Percentiles rank a stretch among this genome's conserved stretches.
Conservation (phyloP, 169 alveolate genomes). For the Babesia gibsoni region DNA sequence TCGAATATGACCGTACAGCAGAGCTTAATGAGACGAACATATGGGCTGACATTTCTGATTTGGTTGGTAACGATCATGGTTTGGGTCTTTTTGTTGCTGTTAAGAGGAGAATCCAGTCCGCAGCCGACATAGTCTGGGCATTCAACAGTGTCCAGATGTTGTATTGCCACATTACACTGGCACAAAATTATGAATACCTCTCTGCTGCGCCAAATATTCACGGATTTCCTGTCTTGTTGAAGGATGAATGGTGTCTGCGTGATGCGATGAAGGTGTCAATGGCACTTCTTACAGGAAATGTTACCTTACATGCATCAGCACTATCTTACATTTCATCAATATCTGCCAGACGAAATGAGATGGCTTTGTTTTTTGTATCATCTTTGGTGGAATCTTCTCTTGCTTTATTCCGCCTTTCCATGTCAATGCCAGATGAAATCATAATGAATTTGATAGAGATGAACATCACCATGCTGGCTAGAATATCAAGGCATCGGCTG, state of each 20-base stretch:
- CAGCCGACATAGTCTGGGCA: slow-evolving; percentile 16
- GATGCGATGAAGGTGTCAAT: slow-evolving; percentile 19
- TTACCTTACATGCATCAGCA: slow-evolving; percentile 9
- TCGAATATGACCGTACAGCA: not conserved
- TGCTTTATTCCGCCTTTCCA: not conserved
- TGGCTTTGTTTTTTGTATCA: slow-evolving; percentile 20
- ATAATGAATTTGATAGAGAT: slow-evolving; percentile 1
- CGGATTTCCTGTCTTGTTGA: not conserved
- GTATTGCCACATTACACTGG: not conserved
- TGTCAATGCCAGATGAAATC: not conserved
- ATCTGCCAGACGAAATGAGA: slow-evolving; percentile 8
- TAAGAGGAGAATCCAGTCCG: slow-evolving; percentile 1
- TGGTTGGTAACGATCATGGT: not conserved
- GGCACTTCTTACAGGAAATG: not conserved
- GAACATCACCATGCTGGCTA: slow-evolving; percentile 10
- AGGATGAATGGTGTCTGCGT: slow-evolving; percentile 2
- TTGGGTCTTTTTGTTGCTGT: not conserved
- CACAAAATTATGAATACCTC: not conserved
- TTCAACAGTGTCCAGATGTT: slow-evolving; percentile 21
- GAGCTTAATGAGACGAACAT: not conserved
- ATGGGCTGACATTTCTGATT: not conserved
- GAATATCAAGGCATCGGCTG: slow-evolving; percentile 8
- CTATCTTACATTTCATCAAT: not conserved
- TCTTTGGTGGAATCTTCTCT: slow-evolving; percentile 19
- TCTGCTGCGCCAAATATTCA: not conserved